Evolutionary conservation across 805 yeast species (phyloP).

Genomic region (Candida loeiensis): DNA sequence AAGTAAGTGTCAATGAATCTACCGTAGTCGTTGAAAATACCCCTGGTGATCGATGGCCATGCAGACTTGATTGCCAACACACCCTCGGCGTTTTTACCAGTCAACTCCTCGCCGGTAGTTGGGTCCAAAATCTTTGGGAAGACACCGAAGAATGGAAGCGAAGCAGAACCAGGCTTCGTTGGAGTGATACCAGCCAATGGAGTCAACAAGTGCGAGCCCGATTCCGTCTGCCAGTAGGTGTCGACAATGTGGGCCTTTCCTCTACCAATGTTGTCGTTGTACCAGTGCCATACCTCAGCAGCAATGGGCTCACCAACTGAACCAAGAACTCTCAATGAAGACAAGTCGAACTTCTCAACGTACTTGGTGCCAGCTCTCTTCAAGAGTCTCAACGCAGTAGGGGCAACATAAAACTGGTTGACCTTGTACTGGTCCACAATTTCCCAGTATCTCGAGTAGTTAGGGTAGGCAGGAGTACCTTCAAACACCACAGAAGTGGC

Average conservation of each 20-base stretch:
- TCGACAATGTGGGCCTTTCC: slow-evolving; percentile 87
- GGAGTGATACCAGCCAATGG: slow-evolving; percentile 94
- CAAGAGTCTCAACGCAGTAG: slow-evolving; percentile 92
- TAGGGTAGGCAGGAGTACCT: slow-evolving; percentile 97
- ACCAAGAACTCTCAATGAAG: slow-evolving; percentile 87
- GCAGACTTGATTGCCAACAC: slow-evolving; percentile 84
- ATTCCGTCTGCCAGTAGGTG: slow-evolving; percentile 99
- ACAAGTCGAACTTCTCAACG: slow-evolving; percentile 75
- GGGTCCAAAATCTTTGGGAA: slow-evolving; percentile 92
- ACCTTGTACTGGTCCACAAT: slow-evolving; percentile 88
- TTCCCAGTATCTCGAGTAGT: slow-evolving; percentile 94
- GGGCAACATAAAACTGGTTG: slow-evolving; percentile 96
- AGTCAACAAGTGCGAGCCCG: slow-evolving; percentile 92
- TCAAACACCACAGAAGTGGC: slow-evolving; percentile 92
- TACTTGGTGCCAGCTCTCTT: slow-evolving; percentile 83
- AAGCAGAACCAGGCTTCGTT: slow-evolving; percentile 96
- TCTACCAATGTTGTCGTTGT: slow-evolving; percentile 87
- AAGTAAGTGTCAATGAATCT: slow-evolving; percentile 89
- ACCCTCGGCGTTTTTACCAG: slow-evolving; percentile 92
- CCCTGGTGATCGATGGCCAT: slow-evolving; percentile 99
- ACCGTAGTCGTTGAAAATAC: slow-evolving; percentile 84
- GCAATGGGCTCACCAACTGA: slow-evolving; percentile 99
- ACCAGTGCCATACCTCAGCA: slow-evolving; percentile 98
- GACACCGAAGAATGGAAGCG: slow-evolving; percentile 94
- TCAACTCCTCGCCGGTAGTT: slow-evolving; percentile 77